These are phyloP conservation scores for Orbilia oligospora DNA, from an alignment of 2,329 filamentous ascomycete species.

Conservation along the genomic window DNA sequence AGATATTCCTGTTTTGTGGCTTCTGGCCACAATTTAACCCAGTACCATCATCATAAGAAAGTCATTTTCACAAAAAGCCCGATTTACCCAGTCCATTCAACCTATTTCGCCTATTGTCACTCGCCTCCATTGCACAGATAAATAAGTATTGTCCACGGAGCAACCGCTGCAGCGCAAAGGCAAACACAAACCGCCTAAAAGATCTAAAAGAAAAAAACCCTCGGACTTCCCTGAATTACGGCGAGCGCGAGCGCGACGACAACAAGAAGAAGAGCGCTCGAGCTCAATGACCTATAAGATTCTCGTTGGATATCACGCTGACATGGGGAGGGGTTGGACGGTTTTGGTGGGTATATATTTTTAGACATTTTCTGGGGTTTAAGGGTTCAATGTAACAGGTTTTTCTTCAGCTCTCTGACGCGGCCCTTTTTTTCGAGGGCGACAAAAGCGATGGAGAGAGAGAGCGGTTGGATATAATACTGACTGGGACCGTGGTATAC, in stretches of 20 bases:
- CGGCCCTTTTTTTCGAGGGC: conserved; percentile 23
- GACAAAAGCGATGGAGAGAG: no score
- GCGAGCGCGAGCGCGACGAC: conserved; percentile 19
- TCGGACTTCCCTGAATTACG: conserved; percentile 21
- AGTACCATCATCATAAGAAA: conserved; percentile 17
- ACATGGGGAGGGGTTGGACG: neutral
- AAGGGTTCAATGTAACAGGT: conserved; percentile 46
- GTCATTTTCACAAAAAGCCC: conserved; percentile 1
- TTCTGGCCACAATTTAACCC: conserved; percentile 43
- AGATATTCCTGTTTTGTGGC: conserved; percentile 2
- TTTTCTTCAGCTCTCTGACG: conserved; percentile 32
- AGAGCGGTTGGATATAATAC: conserved; percentile 25
- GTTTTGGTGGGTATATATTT: conserved; percentile 20
- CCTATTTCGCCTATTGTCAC: conserved; percentile 55
- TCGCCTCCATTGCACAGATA: conserved; percentile 38
- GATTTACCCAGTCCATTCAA: conserved; percentile 47
- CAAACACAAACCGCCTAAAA: conserved; percentile 14
- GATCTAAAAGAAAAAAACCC: conserved; percentile 4
- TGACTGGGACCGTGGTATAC: neutral
- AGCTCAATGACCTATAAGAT: conserved; percentile 32
- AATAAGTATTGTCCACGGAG: conserved; percentile 6
- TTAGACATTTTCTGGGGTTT: conserved; percentile 47
- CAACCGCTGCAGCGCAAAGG: conserved; percentile 10
- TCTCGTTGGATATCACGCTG: conserved; percentile 27
- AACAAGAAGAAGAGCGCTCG: conserved; percentile 26